Conservation (phyloP, 1,284 basidiomycete genomes). For the Schizophyllum commune region DNA sequence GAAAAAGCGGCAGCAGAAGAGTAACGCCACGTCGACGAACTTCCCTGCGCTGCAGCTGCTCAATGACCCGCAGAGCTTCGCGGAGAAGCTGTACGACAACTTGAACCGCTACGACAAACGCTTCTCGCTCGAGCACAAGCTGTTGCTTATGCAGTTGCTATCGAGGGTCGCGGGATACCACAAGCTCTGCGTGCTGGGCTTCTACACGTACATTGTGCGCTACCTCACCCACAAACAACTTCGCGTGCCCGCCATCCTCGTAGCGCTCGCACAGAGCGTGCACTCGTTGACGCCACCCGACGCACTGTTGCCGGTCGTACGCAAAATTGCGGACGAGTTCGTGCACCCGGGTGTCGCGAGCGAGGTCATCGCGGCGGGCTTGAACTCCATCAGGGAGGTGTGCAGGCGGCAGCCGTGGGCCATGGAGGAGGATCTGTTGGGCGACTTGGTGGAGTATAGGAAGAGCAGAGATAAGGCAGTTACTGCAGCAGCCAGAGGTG, state of each 20-base stretch:
- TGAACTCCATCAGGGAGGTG: constrained; percentile 93
- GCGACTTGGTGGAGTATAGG: constrained; percentile 90
- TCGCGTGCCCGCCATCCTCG: constrained; percentile 90
- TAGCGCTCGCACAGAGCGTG: constrained; percentile 90
- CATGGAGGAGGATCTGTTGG: constrained; percentile 90
- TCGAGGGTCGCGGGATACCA: constrained; percentile 93
- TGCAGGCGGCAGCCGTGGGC: constrained; percentile 93
- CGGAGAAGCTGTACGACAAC: constrained; percentile 89
- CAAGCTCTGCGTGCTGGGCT: constrained; percentile 90
- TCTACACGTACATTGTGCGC: constrained; percentile 95
- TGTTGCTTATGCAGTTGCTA: constrained; percentile 95
- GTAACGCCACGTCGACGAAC: constrained; percentile 52
- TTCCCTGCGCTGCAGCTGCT: constrained; percentile 93
- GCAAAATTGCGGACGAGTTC: constrained; percentile 92
- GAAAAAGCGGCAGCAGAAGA: constrained; percentile 57
- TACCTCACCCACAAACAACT: constrained; percentile 94
- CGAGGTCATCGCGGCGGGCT: constrained; percentile 92
- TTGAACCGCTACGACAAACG: constrained; percentile 87
- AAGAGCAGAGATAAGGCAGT: constrained; percentile 96
- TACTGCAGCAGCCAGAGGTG: constrained; percentile 78
- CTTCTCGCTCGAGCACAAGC: constrained; percentile 93
- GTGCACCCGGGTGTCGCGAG: constrained; percentile 95
- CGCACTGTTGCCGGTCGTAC: constrained; percentile 81
- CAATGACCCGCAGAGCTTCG: constrained; percentile 94
- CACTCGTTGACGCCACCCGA: constrained; percentile 96